Percentiles rank a stretch among this genome's conserved stretches.
Evolutionary conservation across 306 rosid species (phyloP).

Genomic region (Cucurbita pepo): DNA sequence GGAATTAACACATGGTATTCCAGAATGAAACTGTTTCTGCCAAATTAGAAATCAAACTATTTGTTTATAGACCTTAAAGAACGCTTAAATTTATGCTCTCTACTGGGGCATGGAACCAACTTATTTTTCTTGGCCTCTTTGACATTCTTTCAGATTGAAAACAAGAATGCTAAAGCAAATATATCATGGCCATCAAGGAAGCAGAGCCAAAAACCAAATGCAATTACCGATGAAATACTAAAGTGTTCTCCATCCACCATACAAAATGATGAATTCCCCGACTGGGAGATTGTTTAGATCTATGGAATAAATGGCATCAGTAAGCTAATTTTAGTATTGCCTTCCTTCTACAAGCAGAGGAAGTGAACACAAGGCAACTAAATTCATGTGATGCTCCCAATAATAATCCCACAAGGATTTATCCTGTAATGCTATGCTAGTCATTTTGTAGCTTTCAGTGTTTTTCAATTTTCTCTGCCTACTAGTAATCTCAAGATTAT

Average conservation of each 20-base stretch:
- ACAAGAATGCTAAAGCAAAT: neutral
- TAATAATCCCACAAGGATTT: neutral
- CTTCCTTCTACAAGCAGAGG: neutral
- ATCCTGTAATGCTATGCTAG: neutral
- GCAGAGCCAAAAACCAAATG: neutral
- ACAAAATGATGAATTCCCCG: neutral
- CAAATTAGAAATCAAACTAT: neutral
- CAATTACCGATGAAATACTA: neutral
- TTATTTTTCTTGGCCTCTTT: neutral
- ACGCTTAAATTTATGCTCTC: neutral
- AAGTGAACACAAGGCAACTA: neutral
- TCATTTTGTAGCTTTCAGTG: neutral
- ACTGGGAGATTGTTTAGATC: neutral
- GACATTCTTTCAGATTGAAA: neutral
- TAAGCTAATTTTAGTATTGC: too few relatives aligned
- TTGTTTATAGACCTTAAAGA: neutral
- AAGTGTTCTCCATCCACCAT: neutral
- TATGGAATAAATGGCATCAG: neutral
- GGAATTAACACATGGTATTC: neutral
- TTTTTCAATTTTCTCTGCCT: neutral
- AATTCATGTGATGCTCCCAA: neutral
- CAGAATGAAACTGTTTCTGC: neutral
- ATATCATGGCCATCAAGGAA: neutral
- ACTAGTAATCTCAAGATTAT: neutral
- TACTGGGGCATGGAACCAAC: neutral